A percentile compares a stretch with the other conserved stretches of the same genome.
Conservation (phyloP, 2,329 filamentous ascomycete genomes). For the Xylaria polymorpha region DNA sequence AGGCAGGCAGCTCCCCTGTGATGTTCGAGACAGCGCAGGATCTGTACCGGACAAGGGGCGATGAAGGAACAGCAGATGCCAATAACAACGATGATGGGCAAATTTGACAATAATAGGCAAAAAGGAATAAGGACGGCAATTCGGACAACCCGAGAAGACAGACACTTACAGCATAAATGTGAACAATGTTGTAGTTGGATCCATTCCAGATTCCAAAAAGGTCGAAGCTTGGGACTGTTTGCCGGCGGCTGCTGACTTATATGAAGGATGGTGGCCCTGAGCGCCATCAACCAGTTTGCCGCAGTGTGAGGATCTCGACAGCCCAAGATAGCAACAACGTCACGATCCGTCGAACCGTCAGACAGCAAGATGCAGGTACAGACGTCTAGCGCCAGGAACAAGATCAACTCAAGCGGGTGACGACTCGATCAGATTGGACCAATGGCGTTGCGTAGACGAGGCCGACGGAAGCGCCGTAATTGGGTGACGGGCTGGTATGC, state of each 20-base stretch:
- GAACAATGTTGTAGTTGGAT: constrained; percentile 73
- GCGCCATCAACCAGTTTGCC: constrained; percentile 26
- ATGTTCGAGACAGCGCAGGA: constrained; percentile 24
- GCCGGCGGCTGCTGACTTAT: constrained; percentile 12
- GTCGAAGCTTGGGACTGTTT: neutral
- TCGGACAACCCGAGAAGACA: constrained; percentile 32
- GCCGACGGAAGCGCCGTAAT: constrained; percentile 46
- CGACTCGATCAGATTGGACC: constrained; percentile 30
- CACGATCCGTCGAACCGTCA: constrained; percentile 24
- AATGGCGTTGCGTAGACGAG: constrained; percentile 37
- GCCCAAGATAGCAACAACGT: constrained; percentile 32
- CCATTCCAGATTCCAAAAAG: constrained; percentile 55
- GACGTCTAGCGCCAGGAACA: constrained; percentile 22
- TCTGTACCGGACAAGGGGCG: constrained; percentile 21
- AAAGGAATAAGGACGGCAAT: constrained; percentile 40
- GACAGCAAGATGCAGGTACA: constrained; percentile 34
- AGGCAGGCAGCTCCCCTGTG: neutral
- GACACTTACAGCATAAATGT: constrained; percentile 75
- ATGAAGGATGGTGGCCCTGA: constrained; percentile 20
- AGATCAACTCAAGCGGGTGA: constrained; percentile 30
- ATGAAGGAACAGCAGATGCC: neutral
- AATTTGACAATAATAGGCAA: constrained; percentile 21
- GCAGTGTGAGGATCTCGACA: constrained; percentile 28
- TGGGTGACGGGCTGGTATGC: constrained; percentile 26
- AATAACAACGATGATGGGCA: constrained; percentile 2